phyloP scores from a whole-genome alignment of 2,329 filamentous ascomycete species.

The Ustilaginoidea virens region DNA sequence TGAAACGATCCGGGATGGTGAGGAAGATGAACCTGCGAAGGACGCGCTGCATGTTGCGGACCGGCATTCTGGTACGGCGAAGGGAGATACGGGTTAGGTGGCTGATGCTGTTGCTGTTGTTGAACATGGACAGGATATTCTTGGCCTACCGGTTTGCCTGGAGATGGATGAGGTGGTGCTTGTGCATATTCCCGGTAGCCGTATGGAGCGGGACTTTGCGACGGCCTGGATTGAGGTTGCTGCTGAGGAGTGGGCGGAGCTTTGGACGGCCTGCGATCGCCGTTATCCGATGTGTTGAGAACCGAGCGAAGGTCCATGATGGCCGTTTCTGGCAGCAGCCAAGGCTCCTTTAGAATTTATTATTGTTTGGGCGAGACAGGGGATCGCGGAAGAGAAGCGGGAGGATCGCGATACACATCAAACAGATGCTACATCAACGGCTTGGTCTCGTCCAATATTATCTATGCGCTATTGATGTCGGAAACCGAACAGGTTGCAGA shows the following conservation, averaged over 20 bases:
- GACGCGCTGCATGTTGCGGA: slow-evolving; percentile 25
- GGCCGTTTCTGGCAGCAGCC: neutral
- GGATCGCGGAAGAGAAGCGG: too few relatives aligned
- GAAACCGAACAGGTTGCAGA: too few relatives aligned
- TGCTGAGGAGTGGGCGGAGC: slow-evolving; percentile 17
- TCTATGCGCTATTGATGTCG: too few relatives aligned
- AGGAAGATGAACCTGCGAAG: slow-evolving; percentile 22
- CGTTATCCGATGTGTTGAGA: slow-evolving; percentile 35
- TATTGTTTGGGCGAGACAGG: too few relatives aligned
- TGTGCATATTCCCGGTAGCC: slow-evolving; percentile 36
- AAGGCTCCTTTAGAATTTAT: too few relatives aligned
- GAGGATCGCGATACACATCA: too few relatives aligned
- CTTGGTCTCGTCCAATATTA: too few relatives aligned
- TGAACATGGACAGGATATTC: slow-evolving; percentile 24
- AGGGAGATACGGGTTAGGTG: slow-evolving; percentile 21
- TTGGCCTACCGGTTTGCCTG: slow-evolving; percentile 26
- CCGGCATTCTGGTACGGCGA: slow-evolving; percentile 23
- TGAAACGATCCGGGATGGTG: slow-evolving; percentile 26
- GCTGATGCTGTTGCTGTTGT: slow-evolving; percentile 15
- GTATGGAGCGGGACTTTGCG: slow-evolving; percentile 27
- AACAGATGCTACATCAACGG: too few relatives aligned
- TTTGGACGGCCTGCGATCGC: slow-evolving; percentile 21
- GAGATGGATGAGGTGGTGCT: slow-evolving; percentile 26
- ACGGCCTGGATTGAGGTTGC: slow-evolving; percentile 16
- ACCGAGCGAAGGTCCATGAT: slow-evolving; percentile 38